Conservation (phyloP, 1,284 basidiomycete genomes). For the Austroboletus novae-zelandiae region DNA sequence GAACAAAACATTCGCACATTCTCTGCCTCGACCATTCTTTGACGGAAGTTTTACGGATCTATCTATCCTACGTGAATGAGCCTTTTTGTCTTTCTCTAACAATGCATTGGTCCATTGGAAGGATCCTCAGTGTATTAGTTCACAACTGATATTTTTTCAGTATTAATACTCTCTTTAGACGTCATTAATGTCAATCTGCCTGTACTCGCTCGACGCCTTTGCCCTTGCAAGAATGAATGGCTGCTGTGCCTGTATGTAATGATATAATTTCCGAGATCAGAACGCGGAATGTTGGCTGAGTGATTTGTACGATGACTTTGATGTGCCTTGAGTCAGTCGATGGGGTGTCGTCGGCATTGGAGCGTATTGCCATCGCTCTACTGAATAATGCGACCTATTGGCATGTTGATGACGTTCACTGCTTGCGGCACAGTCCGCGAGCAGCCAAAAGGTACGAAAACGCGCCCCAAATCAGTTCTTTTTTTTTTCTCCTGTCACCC, state of each 20-base stretch:
- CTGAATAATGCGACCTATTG: no score
- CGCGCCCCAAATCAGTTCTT: slow-evolving; percentile 29
- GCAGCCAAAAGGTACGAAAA: slow-evolving; percentile 18
- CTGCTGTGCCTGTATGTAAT: background rate
- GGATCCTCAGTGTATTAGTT: slow-evolving; percentile 33
- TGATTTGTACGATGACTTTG: no score
- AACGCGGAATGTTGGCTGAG: background rate
- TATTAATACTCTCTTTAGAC: slow-evolving; percentile 37
- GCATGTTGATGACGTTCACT: background rate
- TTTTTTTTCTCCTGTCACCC: slow-evolving; percentile 9
- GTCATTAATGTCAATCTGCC: slow-evolving; percentile 30
- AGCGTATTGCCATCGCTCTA: no score
- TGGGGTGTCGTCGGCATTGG: no score
- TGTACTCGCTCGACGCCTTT: slow-evolving; percentile 19
- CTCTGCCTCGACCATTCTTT: slow-evolving; percentile 3
- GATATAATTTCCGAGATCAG: background rate
- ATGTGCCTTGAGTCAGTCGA: no score
- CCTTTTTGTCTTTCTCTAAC: slow-evolving; percentile 14
- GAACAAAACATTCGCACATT: slow-evolving; percentile 11
- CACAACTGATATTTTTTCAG: slow-evolving; percentile 18
- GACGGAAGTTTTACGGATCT: slow-evolving; percentile 9
- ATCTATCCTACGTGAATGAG: slow-evolving; percentile 30
- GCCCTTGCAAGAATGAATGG: background rate
- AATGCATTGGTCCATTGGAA: slow-evolving; percentile 20
- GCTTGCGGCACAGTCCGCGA: slow-evolving; percentile 17